A percentile compares a stretch with the other conserved stretches of the same genome.
Evolutionary conservation across 805 yeast genomes (phyloP).

Genomic region (Candida chauliodis): DNA sequence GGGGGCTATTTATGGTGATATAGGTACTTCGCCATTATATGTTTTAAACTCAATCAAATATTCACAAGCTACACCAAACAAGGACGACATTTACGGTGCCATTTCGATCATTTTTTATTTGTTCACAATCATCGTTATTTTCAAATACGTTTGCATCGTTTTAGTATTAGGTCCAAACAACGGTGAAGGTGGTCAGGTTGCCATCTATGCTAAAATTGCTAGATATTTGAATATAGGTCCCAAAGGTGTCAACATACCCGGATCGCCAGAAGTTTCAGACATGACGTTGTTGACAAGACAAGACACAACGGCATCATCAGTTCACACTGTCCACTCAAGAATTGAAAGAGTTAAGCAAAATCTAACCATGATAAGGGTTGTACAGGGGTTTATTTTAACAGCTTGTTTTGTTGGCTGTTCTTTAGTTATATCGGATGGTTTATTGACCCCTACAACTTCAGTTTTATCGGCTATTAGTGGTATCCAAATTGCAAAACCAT

Average conservation of each 20-base stretch:
- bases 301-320: constrained; percentile 31
- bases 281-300: constrained; percentile 30
- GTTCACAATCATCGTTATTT: constrained; percentile 49
- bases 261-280: constrained; percentile 30
- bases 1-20: constrained; percentile 64
- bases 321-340: constrained; percentile 12
- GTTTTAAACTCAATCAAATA: constrained; percentile 35
- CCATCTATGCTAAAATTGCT: constrained; percentile 58
- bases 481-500: constrained; percentile 49
- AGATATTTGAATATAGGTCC: constrained; percentile 46
- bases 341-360: constrained; percentile 16
- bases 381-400: constrained; percentile 29
- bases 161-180: constrained; percentile 50
- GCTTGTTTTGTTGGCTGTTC: constrained; percentile 52
- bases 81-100: constrained; percentile 46
- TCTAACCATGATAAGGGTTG: constrained; percentile 23
- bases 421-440: constrained; percentile 56
- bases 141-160: constrained; percentile 50
- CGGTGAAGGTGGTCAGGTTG: constrained; percentile 64
- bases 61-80: constrained; percentile 26
- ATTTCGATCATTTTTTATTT: constrained; percentile 53
- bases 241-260: constrained; percentile 41
- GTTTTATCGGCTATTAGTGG: constrained; percentile 57
- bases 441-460: constrained; percentile 62
- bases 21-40: constrained; percentile 61